These are phyloP conservation scores for Ustilago vetiveriae DNA, from an alignment of 1,284 basidiomycete species.

Conservation along the genomic window DNA sequence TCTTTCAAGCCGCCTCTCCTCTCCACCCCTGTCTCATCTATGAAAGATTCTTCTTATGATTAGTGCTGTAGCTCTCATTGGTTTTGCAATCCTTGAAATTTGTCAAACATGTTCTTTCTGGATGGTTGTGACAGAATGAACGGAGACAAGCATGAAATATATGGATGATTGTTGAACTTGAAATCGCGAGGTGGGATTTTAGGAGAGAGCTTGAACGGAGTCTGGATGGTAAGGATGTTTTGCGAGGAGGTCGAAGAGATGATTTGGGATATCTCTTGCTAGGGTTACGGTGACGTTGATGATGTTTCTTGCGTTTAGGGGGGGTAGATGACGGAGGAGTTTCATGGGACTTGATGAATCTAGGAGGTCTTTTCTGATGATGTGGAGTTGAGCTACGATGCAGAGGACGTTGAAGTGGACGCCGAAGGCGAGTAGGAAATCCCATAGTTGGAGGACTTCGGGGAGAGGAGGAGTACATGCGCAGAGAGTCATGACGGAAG, in stretches of 20 bases:
- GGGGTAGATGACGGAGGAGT: constrained; percentile 90
- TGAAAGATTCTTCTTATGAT: constrained; percentile 7
- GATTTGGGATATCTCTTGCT: constrained; percentile 85
- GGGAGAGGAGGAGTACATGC: constrained; percentile 95
- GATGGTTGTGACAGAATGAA: too few relatives aligned
- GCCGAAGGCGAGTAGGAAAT: constrained; percentile 94
- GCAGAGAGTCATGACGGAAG: constrained; percentile 91
- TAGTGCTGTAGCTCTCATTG: constrained; percentile 42
- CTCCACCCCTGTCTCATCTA: too few relatives aligned
- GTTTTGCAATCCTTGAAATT: constrained; percentile 13
- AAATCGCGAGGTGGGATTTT: neutral
- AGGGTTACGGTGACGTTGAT: constrained; percentile 92
- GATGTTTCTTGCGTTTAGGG: constrained; percentile 83
- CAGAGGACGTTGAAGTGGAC: constrained; percentile 94
- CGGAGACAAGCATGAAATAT: neutral
- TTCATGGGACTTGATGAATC: constrained; percentile 89
- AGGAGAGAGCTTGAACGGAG: constrained; percentile 26
- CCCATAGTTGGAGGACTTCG: constrained; percentile 93
- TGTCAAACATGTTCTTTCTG: constrained; percentile 16
- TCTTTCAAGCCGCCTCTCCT: too few relatives aligned
- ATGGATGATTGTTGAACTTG: neutral
- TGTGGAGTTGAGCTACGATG: constrained; percentile 89
- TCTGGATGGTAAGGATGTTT: constrained; percentile 49
- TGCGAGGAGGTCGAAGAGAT: constrained; percentile 53
- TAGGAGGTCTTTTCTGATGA: constrained; percentile 90